Base-by-base conservation (phyloP, 371 early-diverging fungal species). In the Capillidium heterosporum region DNA sequence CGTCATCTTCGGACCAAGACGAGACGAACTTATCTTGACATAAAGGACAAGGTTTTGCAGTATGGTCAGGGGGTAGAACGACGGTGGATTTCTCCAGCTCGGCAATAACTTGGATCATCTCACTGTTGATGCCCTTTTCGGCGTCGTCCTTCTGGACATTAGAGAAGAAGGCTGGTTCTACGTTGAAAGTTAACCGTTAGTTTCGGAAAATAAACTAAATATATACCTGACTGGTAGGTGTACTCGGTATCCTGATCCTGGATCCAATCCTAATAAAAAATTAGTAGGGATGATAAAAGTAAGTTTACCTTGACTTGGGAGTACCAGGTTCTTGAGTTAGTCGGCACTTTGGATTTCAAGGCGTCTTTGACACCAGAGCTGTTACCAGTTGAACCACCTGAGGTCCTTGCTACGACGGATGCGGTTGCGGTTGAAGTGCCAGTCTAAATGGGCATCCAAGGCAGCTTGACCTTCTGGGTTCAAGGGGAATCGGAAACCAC, bases 401-500 rank as follows among this genome's bases (percentile, higher is more conserved):
- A n/a, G n/a, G 19, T 73, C 80, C 50, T 75, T 78, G 60, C 87
- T 84, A 65, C 87, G 87, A 64, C 76, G 66, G 13, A 87, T 74
- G 51, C 85, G 71, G 63, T 92, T 92, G 66, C 86, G 89, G 51
- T 92, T 76, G 66, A 92, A 95, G 65, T 95, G 95, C 73, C 89
- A 86, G 60, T 95, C 93, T 56, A 95, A 61, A 68, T 95, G 95
- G 28, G 77, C 74, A 60, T 78, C 78, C 80, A 88, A 83, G 61
- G 79, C 78, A 41, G 67, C 67, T 61, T 81, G 73, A 5, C 88
- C 87, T 32, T 77, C 78, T 8, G 71, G 76, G 13, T 75, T 73
- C 50, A 77, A 74, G 10, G 76, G 72, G 59, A 79, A 88, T 29
- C 95, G 80, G 62, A 80, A 76, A 1, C 89, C 95, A 65, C 95